Conservation (phyloP, 2,329 filamentous ascomycete species). For the Eutypella sp. region DNA sequence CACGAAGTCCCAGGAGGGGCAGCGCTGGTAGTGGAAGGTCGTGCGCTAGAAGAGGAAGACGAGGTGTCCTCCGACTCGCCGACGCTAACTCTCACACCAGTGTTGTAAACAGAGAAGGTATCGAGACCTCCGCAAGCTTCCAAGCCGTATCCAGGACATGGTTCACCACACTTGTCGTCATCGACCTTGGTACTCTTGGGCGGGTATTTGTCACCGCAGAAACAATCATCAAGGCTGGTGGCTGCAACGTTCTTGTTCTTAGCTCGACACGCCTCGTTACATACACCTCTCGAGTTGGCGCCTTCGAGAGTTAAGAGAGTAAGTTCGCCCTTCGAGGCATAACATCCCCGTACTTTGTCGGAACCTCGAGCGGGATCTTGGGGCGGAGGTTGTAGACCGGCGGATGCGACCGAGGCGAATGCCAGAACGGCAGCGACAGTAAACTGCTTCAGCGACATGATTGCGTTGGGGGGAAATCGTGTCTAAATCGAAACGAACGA, state of each 20-base stretch:
- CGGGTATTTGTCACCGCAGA: conserved; percentile 68
- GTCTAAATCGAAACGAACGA: conserved; percentile 8
- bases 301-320: conserved; percentile 9
- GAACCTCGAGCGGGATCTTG: conserved; percentile 31
- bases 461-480: conserved; percentile 5
- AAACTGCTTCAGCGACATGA: conserved; percentile 23
- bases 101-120: conserved; percentile 47
- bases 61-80: conserved; percentile 24
- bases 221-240: conserved; percentile 60
- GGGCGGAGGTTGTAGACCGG: conserved; percentile 29
- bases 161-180: conserved; percentile 56
- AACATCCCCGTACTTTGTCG: conserved; percentile 48
- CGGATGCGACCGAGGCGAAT: conserved; percentile 15
- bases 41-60: conserved; percentile 20
- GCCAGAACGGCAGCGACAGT: conserved; percentile 22
- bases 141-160: conserved; percentile 57
- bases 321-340: conserved; percentile 37
- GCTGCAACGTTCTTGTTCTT: conserved; percentile 55
- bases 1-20: conserved; percentile 11
- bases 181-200: conserved; percentile 47
- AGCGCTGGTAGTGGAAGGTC: conserved; percentile 14
- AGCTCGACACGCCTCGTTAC: conserved; percentile 35
- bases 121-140: conserved; percentile 56
- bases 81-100: conserved; percentile 39
- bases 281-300: conserved; percentile 37